A percentile compares a stretch with the other conserved stretches of the same genome.
Evolutionary conservation across 2,329 filamentous ascomycete species (phyloP).

Genomic region (Cladophialophora bantiana): DNA sequence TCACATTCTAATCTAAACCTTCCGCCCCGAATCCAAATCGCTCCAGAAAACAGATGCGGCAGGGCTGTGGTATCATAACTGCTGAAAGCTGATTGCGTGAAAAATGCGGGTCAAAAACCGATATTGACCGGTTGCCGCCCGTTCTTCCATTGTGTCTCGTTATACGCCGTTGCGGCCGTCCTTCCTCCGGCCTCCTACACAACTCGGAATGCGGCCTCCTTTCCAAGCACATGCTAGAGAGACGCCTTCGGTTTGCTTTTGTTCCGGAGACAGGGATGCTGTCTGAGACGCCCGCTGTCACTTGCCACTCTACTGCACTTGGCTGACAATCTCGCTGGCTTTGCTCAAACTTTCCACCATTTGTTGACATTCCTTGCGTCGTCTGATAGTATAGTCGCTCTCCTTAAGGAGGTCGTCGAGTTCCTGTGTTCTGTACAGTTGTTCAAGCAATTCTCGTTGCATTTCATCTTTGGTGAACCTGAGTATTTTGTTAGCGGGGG

Average conservation of each 20-base stretch:
- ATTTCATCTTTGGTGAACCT: constrained; percentile 97
- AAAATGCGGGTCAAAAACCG: constrained; percentile 2
- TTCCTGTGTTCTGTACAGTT: constrained; percentile 92
- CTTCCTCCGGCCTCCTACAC: not conserved
- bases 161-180: not conserved
- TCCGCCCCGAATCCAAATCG: constrained; percentile 20
- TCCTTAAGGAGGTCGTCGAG: constrained; percentile 96
- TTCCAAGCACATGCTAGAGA: not conserved
- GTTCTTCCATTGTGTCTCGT: not conserved
- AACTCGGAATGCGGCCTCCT: not conserved
- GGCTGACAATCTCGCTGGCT: constrained; percentile 94
- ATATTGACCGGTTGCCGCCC: constrained; percentile 12
- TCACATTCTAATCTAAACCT: constrained; percentile 17
- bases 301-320: constrained; percentile 61
- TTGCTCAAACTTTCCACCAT: constrained; percentile 94
- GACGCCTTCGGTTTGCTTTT: not conserved
- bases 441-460: constrained; percentile 94
- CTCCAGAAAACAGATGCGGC: constrained; percentile 5
- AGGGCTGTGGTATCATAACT: constrained; percentile 22
- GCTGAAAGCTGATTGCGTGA: constrained; percentile 3
- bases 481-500: constrained; percentile 33
- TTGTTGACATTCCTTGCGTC: constrained; percentile 97
- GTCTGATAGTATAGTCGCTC: constrained; percentile 92
- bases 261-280: not conserved
- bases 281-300: not conserved